Conservation (phyloP, 805 yeast genomes). For the Tetrapisispora iriomotensis region DNA sequence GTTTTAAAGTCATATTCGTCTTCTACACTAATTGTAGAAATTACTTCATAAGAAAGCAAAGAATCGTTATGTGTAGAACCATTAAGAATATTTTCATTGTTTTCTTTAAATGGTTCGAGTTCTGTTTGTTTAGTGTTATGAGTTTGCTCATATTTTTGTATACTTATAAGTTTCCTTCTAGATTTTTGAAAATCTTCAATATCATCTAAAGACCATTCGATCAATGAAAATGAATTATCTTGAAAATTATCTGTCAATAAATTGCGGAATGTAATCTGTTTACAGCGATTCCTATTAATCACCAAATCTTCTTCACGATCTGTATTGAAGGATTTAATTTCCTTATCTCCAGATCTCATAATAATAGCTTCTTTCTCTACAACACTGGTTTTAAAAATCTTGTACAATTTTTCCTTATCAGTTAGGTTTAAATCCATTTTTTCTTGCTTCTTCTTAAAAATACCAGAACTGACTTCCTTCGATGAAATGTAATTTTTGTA, state of each 20-base stretch:
- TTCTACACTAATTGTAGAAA: slow-evolving; percentile 33
- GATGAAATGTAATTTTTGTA: neutral
- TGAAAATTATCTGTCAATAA: slow-evolving; percentile 36
- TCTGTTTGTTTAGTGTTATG: neutral
- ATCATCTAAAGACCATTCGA: slow-evolving; percentile 46
- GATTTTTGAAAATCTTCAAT: slow-evolving; percentile 63
- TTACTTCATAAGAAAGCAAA: slow-evolving; percentile 34
- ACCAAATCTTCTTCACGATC: slow-evolving; percentile 42
- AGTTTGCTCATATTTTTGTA: neutral
- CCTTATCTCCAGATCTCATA: slow-evolving; percentile 37
- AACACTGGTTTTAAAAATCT: slow-evolving; percentile 26
- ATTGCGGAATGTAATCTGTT: slow-evolving; percentile 40
- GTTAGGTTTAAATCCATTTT: slow-evolving; percentile 9
- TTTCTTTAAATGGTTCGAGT: neutral
- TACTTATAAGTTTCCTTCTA: slow-evolving; percentile 40
- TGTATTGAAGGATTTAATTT: slow-evolving; percentile 45
- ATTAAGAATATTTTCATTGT: slow-evolving; percentile 6
- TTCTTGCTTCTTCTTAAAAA: slow-evolving; percentile 7
- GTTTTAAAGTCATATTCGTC: slow-evolving; percentile 28
- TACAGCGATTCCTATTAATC: slow-evolving; percentile 36
- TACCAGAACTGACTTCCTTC: neutral
- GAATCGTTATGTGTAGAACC: slow-evolving; percentile 7
- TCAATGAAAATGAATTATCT: slow-evolving; percentile 22
- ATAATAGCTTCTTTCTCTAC: slow-evolving; percentile 32
- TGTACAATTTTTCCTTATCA: slow-evolving; percentile 6